Evolutionary conservation across 1,139 yeast species (phyloP).

Genomic region (Pichia sp.): DNA sequence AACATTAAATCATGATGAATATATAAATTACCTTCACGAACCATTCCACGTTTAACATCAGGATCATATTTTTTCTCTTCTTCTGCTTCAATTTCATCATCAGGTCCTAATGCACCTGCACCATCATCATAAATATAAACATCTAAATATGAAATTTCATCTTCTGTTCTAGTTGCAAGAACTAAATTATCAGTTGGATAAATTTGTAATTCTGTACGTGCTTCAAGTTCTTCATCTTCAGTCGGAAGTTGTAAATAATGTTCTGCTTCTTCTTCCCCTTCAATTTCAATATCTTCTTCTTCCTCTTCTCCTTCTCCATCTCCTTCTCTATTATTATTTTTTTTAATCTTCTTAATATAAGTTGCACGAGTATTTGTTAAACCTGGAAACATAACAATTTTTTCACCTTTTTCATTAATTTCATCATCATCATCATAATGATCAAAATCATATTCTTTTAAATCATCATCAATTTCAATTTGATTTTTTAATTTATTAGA

Average conservation of each 20-base stretch:
- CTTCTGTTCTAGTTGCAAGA: constrained; percentile 92
- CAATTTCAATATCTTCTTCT: constrained; percentile 28
- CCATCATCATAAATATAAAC: constrained; percentile 94
- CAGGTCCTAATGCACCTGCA: constrained; percentile 59
- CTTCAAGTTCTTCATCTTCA: constrained; percentile 59
- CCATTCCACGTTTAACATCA: constrained; percentile 62
- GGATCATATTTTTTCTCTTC: constrained; percentile 59
- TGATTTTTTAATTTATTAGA: constrained; percentile 38
- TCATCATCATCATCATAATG: constrained; percentile 68
- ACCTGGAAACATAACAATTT: constrained; percentile 67
- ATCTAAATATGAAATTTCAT: constrained; percentile 85
- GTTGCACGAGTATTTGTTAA: constrained; percentile 47
- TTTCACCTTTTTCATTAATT: constrained; percentile 38
- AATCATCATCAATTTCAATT: constrained; percentile 67
- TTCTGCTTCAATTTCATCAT: constrained; percentile 44
- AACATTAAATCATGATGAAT: constrained; percentile 96
- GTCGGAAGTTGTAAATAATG: constrained; percentile 73
- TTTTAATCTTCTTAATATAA: constrained; percentile 27
- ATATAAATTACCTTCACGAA: constrained; percentile 69
- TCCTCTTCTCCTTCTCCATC: constrained; percentile 29
- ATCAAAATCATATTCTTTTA: constrained; percentile 82
- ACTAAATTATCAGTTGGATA: constrained; percentile 87
- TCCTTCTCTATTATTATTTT: constrained; percentile 40
- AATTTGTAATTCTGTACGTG: constrained; percentile 76
- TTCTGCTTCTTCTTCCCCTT: constrained; percentile 38